Evolutionary conservation across 2,329 filamentous ascomycete genomes (phyloP), one percentile per base, ranked within the genome.

Genomic region (Escovopsis sp.): DNA sequence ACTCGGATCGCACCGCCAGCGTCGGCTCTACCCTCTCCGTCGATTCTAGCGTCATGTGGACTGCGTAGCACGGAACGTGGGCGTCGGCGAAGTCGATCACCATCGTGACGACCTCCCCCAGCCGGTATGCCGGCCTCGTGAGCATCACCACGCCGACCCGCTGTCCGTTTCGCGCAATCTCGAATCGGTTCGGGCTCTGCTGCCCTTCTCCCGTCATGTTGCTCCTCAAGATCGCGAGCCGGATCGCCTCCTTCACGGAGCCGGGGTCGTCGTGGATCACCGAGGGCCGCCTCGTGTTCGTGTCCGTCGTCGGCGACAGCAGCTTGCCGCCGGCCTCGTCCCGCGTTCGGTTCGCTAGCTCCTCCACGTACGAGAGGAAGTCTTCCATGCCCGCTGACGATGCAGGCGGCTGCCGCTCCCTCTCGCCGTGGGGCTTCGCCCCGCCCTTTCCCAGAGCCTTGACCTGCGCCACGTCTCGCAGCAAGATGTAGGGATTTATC

Each of bases 111-210:
- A 82, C 80, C 60, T 98, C 91, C 45, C 91, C 91, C 1, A 98
- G 69, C 37, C 88, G 75, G 64, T 93, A 95, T 1, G 88, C 80
- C 0, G 91, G 86, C 9, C 91, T 79, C 5, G 88, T 83, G 30
- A 98, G 73, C 63, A 88, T 87, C 43, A 98, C 77, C 6, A 93
- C 85, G 3, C 85, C 89, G 11, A 98, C 88, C n/a, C 80, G 80
- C 43, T 80, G 80, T n/a, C 88, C 88, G 54, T 87, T 88, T 12
- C 89, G 82, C 11, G 89, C 82, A 57, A 98, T 96, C 57, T 94
- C 88, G 58, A 96, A 98, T 34, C 87, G 80, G 54, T 94, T 95
- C n/a, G 82, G 76, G 55, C 84, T 88, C 52, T 86, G 81, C 33
- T 80, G 78, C n/a, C 76, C 73, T 37, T 76, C 71, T 3, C 69